A percentile compares a stretch with the other conserved stretches of the same genome.
These are phyloP conservation scores for Diaporthe velutina DNA, from an alignment of 2,329 filamentous ascomycete species.

Conservation along the genomic window DNA sequence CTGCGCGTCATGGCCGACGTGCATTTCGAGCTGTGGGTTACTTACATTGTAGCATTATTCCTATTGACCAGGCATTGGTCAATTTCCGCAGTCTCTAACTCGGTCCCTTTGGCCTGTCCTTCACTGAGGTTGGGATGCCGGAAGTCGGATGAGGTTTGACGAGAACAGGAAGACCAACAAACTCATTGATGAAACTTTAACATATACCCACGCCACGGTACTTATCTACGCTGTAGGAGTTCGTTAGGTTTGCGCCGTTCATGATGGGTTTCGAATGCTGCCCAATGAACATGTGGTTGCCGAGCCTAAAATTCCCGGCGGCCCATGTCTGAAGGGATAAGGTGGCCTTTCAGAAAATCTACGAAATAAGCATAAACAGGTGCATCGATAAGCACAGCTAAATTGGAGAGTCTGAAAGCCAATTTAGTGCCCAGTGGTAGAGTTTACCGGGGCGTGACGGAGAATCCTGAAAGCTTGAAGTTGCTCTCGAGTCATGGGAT, in stretches of 20 bases:
- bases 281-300: neutral
- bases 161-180: neutral
- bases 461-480: slow-evolving; percentile 10
- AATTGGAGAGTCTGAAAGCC: neutral
- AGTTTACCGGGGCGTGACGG: neutral
- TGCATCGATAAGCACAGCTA: neutral
- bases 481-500: neutral
- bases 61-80: neutral
- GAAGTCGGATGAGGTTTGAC: neutral
- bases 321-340: too few species aligned
- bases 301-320: neutral
- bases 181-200: neutral
- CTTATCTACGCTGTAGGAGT: too few species aligned
- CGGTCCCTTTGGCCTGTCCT: neutral
- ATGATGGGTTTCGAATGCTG: neutral
- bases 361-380: slow-evolving; percentile 10
- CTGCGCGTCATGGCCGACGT: neutral
- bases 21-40: neutral
- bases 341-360: neutral
- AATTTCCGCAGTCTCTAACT: neutral
- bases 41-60: neutral
- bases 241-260: neutral
- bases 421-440: neutral
- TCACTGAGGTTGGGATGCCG: neutral
- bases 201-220: neutral